phyloP scores from a whole-genome alignment of 2,329 filamentous ascomycete species.

The Apiospora pterosperma region DNA sequence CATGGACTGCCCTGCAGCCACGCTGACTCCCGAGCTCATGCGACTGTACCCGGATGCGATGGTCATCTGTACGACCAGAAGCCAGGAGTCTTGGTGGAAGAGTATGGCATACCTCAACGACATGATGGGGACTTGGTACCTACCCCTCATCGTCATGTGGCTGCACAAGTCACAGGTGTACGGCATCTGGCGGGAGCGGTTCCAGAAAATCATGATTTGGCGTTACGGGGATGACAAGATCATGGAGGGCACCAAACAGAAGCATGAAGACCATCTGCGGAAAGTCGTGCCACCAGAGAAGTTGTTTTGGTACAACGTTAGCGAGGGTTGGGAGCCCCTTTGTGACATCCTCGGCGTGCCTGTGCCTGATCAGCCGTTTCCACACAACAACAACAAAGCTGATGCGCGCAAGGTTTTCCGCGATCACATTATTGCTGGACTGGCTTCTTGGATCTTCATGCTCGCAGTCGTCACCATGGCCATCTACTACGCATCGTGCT shows the following conservation, averaged over 20 bases:
- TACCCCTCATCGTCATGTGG: constrained; percentile 29
- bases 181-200: constrained; percentile 24
- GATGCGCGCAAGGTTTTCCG: constrained; percentile 22
- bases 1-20: constrained; percentile 36
- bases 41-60: constrained; percentile 46
- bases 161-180: constrained; percentile 29
- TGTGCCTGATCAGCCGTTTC: constrained; percentile 31
- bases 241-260: constrained; percentile 23
- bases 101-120: constrained; percentile 30
- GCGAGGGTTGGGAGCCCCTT: constrained; percentile 34
- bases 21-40: constrained; percentile 42
- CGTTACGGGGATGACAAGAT: constrained; percentile 29
- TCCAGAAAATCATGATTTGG: constrained; percentile 53
- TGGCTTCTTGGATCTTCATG: constrained; percentile 24
- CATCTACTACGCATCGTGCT: constrained; percentile 9
- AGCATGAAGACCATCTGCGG: constrained; percentile 28
- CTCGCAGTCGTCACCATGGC: constrained; percentile 17
- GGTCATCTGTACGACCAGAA: constrained; percentile 41
- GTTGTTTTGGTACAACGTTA: constrained; percentile 32
- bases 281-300: constrained; percentile 29
- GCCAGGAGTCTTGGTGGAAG: constrained; percentile 34
- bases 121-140: constrained; percentile 30
- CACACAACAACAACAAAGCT: constrained; percentile 31
- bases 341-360: constrained; percentile 32
- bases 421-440: constrained; percentile 22